These are phyloP conservation scores for Eucalyptus regnans DNA, from an alignment of 345 rosid species.

Conservation along the genomic window DNA sequence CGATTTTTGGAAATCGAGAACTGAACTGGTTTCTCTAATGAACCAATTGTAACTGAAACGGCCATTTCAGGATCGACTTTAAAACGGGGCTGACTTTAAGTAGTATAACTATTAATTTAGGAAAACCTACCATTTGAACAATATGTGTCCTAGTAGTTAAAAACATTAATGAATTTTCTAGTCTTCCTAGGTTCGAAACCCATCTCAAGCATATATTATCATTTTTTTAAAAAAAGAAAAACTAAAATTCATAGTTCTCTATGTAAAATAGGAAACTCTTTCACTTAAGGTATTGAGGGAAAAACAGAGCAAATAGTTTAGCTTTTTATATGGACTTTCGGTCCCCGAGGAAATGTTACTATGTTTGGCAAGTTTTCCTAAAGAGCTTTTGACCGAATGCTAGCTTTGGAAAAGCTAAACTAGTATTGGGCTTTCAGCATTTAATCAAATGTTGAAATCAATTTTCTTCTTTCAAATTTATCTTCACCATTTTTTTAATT, in stretches of 20 bases:
- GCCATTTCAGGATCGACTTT: rapidly evolving
- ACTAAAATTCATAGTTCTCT: not conserved
- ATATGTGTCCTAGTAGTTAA: not conserved
- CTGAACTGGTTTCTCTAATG: rapidly evolving
- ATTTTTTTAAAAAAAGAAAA: not conserved
- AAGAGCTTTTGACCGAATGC: rapidly evolving
- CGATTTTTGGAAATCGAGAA: rapidly evolving
- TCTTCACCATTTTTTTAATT: too few species aligned
- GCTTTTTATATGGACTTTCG: too few species aligned
- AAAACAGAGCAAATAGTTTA: not conserved
- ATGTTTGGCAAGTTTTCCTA: too few species aligned
- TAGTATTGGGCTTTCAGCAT: too few species aligned
- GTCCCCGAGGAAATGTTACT: rapidly evolving
- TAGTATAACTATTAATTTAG: not conserved
- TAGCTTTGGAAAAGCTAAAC: rapidly evolving
- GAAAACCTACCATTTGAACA: not conserved
- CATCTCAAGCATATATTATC: not conserved
- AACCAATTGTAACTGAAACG: not conserved
- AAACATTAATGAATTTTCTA: not conserved
- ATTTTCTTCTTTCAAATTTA: too few species aligned
- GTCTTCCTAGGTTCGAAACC: not conserved
- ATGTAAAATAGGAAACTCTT: not conserved
- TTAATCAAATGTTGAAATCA: rapidly evolving
- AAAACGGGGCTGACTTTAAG: rapidly evolving
- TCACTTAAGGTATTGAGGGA: not conserved